Evolutionary conservation across 805 yeast genomes (phyloP).

Genomic region (Lipomyces sp.): DNA sequence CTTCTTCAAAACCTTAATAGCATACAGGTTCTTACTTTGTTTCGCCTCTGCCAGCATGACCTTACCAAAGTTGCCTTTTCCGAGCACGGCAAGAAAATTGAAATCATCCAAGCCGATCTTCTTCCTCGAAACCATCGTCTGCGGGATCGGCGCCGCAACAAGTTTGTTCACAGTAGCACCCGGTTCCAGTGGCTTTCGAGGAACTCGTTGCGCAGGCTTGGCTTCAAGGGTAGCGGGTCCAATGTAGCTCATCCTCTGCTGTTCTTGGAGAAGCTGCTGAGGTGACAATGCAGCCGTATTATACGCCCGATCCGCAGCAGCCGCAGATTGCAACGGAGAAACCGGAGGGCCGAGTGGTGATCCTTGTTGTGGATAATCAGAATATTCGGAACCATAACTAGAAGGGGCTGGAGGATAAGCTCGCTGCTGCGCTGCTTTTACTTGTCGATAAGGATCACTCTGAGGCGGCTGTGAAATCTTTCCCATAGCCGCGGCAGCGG

Average conservation of each 20-base stretch:
- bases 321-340: neutral
- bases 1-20: slow-evolving; percentile 94
- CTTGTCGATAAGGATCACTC: neutral
- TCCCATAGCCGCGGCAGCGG: slow-evolving; percentile 12
- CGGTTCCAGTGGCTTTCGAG: slow-evolving; percentile 12
- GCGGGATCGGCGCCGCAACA: slow-evolving; percentile 18
- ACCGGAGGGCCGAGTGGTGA: slow-evolving; percentile 22
- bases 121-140: slow-evolving; percentile 44
- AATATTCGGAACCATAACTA: slow-evolving; percentile 4
- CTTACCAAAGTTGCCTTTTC: slow-evolving; percentile 98
- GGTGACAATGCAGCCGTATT: neutral
- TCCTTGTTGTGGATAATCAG: slow-evolving; percentile 38
- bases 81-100: slow-evolving; percentile 89
- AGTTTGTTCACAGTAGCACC: neutral
- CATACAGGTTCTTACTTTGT: slow-evolving; percentile 79
- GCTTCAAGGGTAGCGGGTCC: neutral
- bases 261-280: neutral
- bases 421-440: slow-evolving; percentile 4
- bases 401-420: slow-evolving; percentile 12
- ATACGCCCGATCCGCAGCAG: slow-evolving; percentile 6
- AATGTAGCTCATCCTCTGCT: slow-evolving; percentile 6
- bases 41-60: slow-evolving; percentile 96
- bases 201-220: slow-evolving; percentile 1
- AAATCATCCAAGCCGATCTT: slow-evolving; percentile 89
- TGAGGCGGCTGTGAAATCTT: neutral